These are phyloP conservation scores for Leccinum longicurvipes DNA, from an alignment of 768 basidiomycete species.

Conservation along the genomic window DNA sequence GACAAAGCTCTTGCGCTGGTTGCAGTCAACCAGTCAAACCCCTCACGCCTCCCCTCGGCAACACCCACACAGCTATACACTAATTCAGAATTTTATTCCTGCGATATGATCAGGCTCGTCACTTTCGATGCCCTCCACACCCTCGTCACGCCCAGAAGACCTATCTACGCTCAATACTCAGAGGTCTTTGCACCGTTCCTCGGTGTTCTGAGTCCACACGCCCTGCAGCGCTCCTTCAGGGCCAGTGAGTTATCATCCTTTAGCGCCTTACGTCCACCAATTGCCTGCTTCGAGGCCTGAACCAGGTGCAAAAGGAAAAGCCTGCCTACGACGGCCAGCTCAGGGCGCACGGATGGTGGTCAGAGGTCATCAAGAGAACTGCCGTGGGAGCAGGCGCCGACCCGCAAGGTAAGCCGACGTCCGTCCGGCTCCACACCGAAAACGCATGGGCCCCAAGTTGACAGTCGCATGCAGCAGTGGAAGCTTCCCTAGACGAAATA, in stretches of 20 bases:
- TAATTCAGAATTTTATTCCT: too few relatives aligned
- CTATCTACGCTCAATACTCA: conserved; percentile 61
- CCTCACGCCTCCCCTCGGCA: not conserved
- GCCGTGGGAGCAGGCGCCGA: conserved; percentile 74
- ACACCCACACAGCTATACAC: not conserved
- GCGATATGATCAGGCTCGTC: conserved; percentile 51
- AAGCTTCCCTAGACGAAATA: conserved; percentile 51
- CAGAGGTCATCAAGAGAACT: conserved; percentile 70
- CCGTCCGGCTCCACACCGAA: conserved; percentile 12
- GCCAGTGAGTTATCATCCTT: conserved; percentile 36
- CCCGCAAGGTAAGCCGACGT: conserved; percentile 40
- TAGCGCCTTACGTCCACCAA: conserved; percentile 1
- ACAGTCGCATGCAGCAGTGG: conserved; percentile 43
- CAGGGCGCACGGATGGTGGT: conserved; percentile 67
- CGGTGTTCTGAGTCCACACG: conserved; percentile 52
- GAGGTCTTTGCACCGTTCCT: conserved; percentile 65
- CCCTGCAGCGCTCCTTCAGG: conserved; percentile 58
- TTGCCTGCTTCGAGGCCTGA: conserved; percentile 36
- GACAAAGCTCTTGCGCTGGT: conserved; percentile 12
- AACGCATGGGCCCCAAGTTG: conserved; percentile 20
- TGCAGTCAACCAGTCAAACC: not conserved
- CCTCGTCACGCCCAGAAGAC: conserved; percentile 63
- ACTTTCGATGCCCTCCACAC: conserved; percentile 81
- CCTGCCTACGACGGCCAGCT: conserved; percentile 49
- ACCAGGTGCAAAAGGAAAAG: conserved; percentile 51